These are phyloP conservation scores for Coemansia sp. DNA, from an alignment of 192 early-diverging fungal species.

Conservation along the genomic window DNA sequence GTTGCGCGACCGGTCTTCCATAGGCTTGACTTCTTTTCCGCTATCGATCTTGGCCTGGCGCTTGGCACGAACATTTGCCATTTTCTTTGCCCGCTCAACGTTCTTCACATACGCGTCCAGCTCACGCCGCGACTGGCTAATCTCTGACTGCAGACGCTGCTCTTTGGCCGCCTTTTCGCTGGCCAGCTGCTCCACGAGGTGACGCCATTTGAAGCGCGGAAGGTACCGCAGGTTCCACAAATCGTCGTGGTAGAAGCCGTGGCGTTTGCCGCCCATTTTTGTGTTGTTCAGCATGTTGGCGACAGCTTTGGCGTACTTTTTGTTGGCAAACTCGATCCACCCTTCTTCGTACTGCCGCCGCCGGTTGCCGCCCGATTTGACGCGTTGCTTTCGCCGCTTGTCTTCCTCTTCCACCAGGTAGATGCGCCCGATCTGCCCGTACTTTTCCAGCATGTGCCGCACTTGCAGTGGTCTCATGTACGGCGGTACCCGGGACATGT, in stretches of 20 bases:
- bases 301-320: slow-evolving; percentile 78
- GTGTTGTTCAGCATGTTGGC: slow-evolving; percentile 79
- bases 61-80: slow-evolving; percentile 72
- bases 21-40: slow-evolving; percentile 47
- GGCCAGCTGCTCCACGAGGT: slow-evolving; percentile 89
- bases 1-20: slow-evolving; percentile 43
- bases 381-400: slow-evolving; percentile 66
- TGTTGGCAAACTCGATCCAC: slow-evolving; percentile 97
- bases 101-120: slow-evolving; percentile 84
- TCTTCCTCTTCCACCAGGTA: slow-evolving; percentile 86
- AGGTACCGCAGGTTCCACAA: slow-evolving; percentile 98
- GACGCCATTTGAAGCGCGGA: slow-evolving; percentile 94
- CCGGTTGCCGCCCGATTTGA: slow-evolving; percentile 85
- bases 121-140: slow-evolving; percentile 81
- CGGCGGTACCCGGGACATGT: slow-evolving; percentile 87
- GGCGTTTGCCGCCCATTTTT: slow-evolving; percentile 84
- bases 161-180: slow-evolving; percentile 73
- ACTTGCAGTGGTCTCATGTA: slow-evolving; percentile 89
- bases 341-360: slow-evolving; percentile 88
- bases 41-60: slow-evolving; percentile 45
- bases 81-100: slow-evolving; percentile 87
- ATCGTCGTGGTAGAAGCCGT: slow-evolving; percentile 85
- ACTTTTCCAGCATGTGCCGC: slow-evolving; percentile 69
- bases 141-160: slow-evolving; percentile 80
- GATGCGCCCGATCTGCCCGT: slow-evolving; percentile 78